Percentiles rank a stretch among this genome's conserved stretches.
These are phyloP conservation scores for Cercis canadensis DNA, from an alignment of 306 rosid species.

Conservation along the genomic window DNA sequence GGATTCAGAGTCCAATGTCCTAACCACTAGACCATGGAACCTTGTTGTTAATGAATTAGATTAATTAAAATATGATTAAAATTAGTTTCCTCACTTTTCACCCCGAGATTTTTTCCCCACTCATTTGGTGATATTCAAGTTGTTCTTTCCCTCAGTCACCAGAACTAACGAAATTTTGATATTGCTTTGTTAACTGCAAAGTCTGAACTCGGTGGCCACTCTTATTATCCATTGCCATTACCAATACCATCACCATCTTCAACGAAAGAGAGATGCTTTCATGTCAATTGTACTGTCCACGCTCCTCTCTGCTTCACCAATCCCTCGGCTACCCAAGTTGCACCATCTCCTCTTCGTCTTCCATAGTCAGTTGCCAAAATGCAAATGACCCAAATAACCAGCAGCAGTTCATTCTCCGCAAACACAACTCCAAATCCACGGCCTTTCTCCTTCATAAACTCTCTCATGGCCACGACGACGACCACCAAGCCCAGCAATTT, in stretches of 20 bases:
- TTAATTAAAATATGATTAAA: too few species aligned
- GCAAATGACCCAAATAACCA: conserved; percentile 35
- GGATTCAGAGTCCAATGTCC: conserved; percentile 80
- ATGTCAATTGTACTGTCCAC: conserved; percentile 46
- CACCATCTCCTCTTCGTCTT: conserved; percentile 10
- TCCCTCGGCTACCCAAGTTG: conserved; percentile 9
- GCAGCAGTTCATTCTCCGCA: conserved; percentile 51
- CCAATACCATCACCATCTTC: conserved; percentile 12
- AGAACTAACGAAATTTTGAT: conserved; percentile 13
- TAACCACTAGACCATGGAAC: conserved; percentile 82
- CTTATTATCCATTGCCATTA: conserved; percentile 32
- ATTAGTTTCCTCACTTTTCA: too few species aligned
- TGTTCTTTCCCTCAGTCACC: neutral
- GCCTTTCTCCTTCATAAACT: conserved; percentile 52
- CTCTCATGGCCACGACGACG: conserved; percentile 28
- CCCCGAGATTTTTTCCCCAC: too few species aligned
- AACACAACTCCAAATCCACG: conserved; percentile 85
- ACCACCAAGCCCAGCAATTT: neutral
- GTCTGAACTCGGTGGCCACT: neutral
- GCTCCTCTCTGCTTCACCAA: conserved; percentile 27
- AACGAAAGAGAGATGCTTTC: conserved; percentile 37
- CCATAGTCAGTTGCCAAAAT: conserved; percentile 45
- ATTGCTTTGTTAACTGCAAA: conserved; percentile 13
- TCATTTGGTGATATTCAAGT: too few species aligned
- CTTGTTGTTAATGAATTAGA: neutral